Evolutionary conservation across 805 yeast species (phyloP), one percentile per base, ranked within the genome.

Genomic region (Sungouiozyma intestinalis): DNA sequence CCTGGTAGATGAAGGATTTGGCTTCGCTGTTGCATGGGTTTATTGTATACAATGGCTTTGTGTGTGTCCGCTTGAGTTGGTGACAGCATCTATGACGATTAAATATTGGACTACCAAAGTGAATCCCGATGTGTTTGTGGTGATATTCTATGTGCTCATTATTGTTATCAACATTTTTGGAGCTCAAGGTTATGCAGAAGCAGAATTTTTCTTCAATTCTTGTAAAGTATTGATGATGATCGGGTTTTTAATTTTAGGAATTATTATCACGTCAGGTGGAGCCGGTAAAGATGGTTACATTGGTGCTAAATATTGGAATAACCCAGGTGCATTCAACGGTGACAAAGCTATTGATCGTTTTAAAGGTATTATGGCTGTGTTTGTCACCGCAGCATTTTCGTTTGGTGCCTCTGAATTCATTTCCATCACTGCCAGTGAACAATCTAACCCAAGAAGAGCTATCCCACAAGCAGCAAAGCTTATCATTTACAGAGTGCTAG

Each of bases 1-100:
- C 49, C 71, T 79, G 49, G 66, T 79, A 34, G 85, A 80, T 47
- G 79, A 80, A 14, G 75, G 82, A 17, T 67, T 79, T 57, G 85
- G 85, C 1, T 81, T 81, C 54, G 77, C 85, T 38, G 74, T 79
- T 57, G 84, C 83, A 33, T 76, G 82, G 84, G 77, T 77, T 57
- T 81, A 81, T 54, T 75, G 74, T 44, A 58, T 80, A 48, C 81
- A 77, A 58, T 76, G 78, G 77, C 62, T 79, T 17, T 77, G 79
- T 39, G 70, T 78, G 18, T 64, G 79, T 43, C 86, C 87, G 0
- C 64, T 79, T 45, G 87, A 81, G 54, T 64, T 79, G 42, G 78
- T 76, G 27, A 79, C 82, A 2, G 79, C 81, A 2, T 69, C 80
- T 9, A 67, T 77, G 50, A 68, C 79, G 3, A 66, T 77, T 39